Evolutionary conservation across 352 stramenopile genomes (phyloP).

Genomic region (Phytophthora brassicae): DNA sequence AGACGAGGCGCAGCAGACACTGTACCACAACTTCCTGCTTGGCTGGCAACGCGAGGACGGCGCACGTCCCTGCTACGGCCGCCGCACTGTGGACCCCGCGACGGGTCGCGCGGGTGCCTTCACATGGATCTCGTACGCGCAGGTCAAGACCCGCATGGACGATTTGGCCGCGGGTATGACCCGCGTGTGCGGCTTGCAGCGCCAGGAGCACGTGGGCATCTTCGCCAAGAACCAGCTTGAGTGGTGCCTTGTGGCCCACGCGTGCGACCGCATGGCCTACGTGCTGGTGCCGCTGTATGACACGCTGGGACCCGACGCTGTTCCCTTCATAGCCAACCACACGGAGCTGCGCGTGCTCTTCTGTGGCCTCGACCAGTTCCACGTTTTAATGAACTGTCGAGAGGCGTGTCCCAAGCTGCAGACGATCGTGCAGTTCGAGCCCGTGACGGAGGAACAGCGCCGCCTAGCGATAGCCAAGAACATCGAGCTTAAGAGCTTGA

Average conservation of each 20-base stretch:
- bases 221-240: conserved; percentile 75
- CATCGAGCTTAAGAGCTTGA: conserved; percentile 48
- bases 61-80: conserved; percentile 28
- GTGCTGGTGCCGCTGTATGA: conserved; percentile 78
- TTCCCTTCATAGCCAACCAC: conserved; percentile 77
- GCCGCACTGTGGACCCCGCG: conserved; percentile 33
- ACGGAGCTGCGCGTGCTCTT: conserved; percentile 63
- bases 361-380: conserved; percentile 58
- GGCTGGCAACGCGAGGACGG: conserved; percentile 28
- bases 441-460: conserved; percentile 41
- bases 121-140: conserved; percentile 58
- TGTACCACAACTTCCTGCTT: conserved; percentile 50
- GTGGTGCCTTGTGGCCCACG: conserved; percentile 60
- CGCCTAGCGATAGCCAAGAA: conserved; percentile 21
- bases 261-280: conserved; percentile 66
- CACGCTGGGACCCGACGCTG: conserved; percentile 68
- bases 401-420: conserved; percentile 48
- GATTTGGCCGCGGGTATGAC: conserved; percentile 45
- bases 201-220: conserved; percentile 58
- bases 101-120: conserved; percentile 48
- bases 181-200: conserved; percentile 33
- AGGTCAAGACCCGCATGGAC: conserved; percentile 45
- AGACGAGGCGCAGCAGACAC: conserved; percentile 42
- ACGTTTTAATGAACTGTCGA: conserved; percentile 59
- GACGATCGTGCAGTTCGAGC: conserved; percentile 61